Conservation (phyloP, 176 grass and related monocot species). For the Triticum urartu region DNA sequence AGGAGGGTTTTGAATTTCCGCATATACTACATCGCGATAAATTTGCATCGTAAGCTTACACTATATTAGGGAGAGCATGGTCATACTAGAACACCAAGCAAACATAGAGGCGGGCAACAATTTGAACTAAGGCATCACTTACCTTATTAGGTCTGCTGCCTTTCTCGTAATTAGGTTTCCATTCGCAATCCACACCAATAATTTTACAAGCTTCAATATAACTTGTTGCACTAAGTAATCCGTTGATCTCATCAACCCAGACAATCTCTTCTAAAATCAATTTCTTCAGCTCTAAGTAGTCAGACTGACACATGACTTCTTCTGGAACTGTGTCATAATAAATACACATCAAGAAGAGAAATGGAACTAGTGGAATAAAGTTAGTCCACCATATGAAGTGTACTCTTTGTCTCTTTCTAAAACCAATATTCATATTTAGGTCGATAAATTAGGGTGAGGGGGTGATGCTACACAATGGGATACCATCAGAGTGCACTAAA, state of each 20-base stretch:
- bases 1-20: constrained; percentile 6
- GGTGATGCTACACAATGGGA: not conserved
- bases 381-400: not conserved
- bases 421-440: not conserved
- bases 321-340: constrained; percentile 47
- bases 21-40: not conserved
- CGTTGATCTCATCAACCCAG: constrained; percentile 83
- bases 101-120: not conserved
- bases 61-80: not conserved
- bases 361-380: not conserved
- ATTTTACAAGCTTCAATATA: constrained; percentile 89
- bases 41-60: not conserved
- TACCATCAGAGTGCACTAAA: not conserved
- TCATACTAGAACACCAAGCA: constrained; percentile 13
- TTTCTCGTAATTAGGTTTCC: constrained; percentile 97
- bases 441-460: not conserved
- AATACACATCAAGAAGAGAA: constrained; percentile 25
- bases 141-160: constrained; percentile 82
- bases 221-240: constrained; percentile 58
- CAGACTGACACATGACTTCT: constrained; percentile 44
- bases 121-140: constrained; percentile 16
- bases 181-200: constrained; percentile 88
- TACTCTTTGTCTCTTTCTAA: not conserved
- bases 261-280: constrained; percentile 73
- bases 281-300: constrained; percentile 79